phyloP scores from a whole-genome alignment of 371 early-diverging fungal genomes.

The Thermomucor indicae-seudaticae region DNA sequence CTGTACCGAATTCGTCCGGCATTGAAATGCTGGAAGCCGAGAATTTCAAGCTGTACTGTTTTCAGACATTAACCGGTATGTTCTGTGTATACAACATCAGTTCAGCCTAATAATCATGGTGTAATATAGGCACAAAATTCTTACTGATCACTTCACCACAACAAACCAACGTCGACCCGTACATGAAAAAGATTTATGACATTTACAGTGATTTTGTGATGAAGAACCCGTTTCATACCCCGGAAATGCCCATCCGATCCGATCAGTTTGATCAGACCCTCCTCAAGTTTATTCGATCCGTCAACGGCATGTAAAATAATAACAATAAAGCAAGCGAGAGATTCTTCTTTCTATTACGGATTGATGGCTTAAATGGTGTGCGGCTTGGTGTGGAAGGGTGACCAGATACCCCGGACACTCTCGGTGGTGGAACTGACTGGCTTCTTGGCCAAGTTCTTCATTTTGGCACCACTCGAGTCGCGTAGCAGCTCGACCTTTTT shows the following conservation, averaged over 20 bases:
- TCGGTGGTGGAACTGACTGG: slow-evolving; percentile 77
- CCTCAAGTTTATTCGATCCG: slow-evolving; percentile 60
- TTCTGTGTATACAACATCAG: not conserved
- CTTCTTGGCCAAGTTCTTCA: slow-evolving; percentile 61
- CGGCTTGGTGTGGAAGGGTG: slow-evolving; percentile 75
- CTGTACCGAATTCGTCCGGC: slow-evolving; percentile 76
- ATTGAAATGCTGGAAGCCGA: slow-evolving; percentile 91
- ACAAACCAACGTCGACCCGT: slow-evolving; percentile 67
- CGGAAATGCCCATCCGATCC: slow-evolving; percentile 98
- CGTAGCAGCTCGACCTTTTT: slow-evolving; percentile 61
- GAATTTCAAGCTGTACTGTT: slow-evolving; percentile 86
- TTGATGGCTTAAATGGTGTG: slow-evolving; percentile 70
- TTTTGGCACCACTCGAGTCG: slow-evolving; percentile 66
- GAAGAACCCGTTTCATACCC: slow-evolving; percentile 98
- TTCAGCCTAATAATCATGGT: not conserved
- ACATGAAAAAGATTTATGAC: slow-evolving; percentile 79
- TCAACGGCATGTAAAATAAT: slow-evolving; percentile 14
- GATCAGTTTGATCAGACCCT: slow-evolving; percentile 90
- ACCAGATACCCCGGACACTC: slow-evolving; percentile 87
- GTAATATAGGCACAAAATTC: slow-evolving; percentile 85
- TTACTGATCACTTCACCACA: slow-evolving; percentile 80
- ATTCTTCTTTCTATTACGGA: too few species aligned
- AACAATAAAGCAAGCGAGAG: slow-evolving; percentile 4
- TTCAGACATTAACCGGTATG: slow-evolving; percentile 89
- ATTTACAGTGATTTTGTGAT: slow-evolving; percentile 95